Conservation (phyloP, 192 early-diverging fungal genomes). For the Funneliformis mosseae region DNA sequence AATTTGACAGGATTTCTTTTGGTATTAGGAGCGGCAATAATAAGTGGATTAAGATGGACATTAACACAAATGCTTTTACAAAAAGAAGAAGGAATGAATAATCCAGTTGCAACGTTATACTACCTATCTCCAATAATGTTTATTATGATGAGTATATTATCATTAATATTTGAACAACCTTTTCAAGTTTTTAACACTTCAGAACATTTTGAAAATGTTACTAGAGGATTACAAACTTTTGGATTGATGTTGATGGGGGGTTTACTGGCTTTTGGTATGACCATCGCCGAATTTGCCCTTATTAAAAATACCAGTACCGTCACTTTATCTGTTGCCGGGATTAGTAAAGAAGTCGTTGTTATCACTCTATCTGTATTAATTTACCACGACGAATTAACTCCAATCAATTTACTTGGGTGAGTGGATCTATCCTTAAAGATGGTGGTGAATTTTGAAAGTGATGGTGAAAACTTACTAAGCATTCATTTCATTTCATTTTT, state of each 20-base stretch:
- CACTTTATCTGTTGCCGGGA: constrained; percentile 82
- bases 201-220: constrained; percentile 55
- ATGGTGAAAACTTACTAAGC: neutral
- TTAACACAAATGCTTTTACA: constrained; percentile 79
- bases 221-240: constrained; percentile 47
- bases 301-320: constrained; percentile 79
- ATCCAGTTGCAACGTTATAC: constrained; percentile 77
- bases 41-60: constrained; percentile 82
- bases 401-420: constrained; percentile 67
- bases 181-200: constrained; percentile 49
- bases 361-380: constrained; percentile 68
- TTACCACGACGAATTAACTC: constrained; percentile 72
- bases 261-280: constrained; percentile 79
- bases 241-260: constrained; percentile 65
- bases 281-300: constrained; percentile 73
- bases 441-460: neutral
- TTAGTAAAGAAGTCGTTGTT: constrained; percentile 78
- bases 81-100: constrained; percentile 68
- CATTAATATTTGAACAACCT: constrained; percentile 61
- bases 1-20: constrained; percentile 57
- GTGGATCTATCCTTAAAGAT: neutral
- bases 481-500: neutral
- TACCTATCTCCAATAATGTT: constrained; percentile 81
- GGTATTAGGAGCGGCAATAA: constrained; percentile 67
- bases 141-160: constrained; percentile 59